A percentile compares a stretch with the other conserved stretches of the same genome.
These are phyloP conservation scores for Phialophora macrospora DNA, from an alignment of 2,329 filamentous ascomycete species.

Conservation along the genomic window DNA sequence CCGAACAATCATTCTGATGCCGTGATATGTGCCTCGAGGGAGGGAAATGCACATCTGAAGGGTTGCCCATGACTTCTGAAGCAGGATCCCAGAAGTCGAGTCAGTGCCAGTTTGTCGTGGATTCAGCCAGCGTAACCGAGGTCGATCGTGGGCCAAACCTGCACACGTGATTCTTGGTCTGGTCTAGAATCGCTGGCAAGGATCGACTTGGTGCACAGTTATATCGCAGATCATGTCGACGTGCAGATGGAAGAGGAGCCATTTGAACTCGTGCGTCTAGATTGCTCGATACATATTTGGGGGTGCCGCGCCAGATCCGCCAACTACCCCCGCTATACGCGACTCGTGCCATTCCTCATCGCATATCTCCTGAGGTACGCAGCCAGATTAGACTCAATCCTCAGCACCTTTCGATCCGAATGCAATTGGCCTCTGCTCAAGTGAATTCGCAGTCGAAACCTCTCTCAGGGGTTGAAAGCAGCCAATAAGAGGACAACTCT, in stretches of 20 bases:
- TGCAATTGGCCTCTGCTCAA: background rate
- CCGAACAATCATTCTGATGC: too few species aligned
- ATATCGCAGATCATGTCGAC: background rate
- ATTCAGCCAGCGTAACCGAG: too few species aligned
- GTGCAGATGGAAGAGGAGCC: background rate
- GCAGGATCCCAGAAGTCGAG: too few species aligned
- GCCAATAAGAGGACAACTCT: background rate
- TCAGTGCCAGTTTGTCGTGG: too few species aligned
- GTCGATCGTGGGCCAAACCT: too few species aligned
- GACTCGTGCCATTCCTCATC: background rate
- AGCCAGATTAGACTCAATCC: background rate
- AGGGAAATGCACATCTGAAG: too few species aligned
- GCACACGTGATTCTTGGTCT: too few species aligned
- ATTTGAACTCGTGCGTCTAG: conserved; percentile 1
- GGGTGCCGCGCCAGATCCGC: background rate
- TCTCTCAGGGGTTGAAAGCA: background rate
- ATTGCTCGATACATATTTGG: conserved; percentile 8
- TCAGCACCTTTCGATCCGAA: background rate
- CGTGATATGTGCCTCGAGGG: too few species aligned
- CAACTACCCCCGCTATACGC: background rate
- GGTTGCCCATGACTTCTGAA: too few species aligned
- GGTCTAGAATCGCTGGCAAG: too few species aligned
- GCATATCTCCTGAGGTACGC: background rate
- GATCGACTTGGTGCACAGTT: background rate
- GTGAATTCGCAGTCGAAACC: background rate